Evolutionary conservation across 139 green algal genomes (phyloP).

Genomic region (Bryopsis sp.): DNA sequence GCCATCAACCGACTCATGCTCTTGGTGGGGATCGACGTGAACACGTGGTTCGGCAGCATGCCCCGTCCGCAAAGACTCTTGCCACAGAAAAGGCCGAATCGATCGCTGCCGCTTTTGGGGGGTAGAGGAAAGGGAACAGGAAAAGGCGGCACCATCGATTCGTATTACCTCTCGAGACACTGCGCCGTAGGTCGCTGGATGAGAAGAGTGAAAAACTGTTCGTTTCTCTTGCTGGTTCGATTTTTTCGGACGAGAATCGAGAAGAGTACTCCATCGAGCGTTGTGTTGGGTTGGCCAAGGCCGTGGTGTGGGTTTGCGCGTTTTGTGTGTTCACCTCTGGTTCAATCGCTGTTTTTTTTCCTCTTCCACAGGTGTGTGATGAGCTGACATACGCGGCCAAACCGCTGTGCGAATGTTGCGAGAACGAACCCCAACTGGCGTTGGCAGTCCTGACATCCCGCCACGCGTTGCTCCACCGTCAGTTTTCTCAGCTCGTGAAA

Average conservation of each 20-base stretch:
- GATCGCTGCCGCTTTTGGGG: conserved; percentile 34
- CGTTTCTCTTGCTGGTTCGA: neutral
- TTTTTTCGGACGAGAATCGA: neutral
- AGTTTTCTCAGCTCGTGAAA: conserved; percentile 51
- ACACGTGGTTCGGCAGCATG: conserved; percentile 77
- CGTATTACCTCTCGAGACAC: conserved; percentile 86
- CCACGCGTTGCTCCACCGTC: conserved; percentile 40
- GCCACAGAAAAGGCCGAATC: conserved; percentile 68
- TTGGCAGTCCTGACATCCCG: conserved; percentile 38
- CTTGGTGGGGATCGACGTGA: conserved; percentile 78
- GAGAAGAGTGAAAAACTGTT: neutral
- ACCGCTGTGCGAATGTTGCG: conserved; percentile 58
- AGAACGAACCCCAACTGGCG: conserved; percentile 33
- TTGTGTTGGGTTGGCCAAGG: neutral
- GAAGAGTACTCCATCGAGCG: neutral
- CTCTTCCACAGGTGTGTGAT: conserved; percentile 59
- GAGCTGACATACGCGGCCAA: conserved; percentile 52
- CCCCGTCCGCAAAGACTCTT: conserved; percentile 51
- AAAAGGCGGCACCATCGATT: conserved; percentile 63
- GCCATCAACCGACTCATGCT: conserved; percentile 79
- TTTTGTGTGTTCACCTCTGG: neutral
- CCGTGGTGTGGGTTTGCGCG: neutral
- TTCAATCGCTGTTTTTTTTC: neutral
- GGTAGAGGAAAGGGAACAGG: neutral
- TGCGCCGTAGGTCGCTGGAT: conserved; percentile 46